Base-by-base conservation (phyloP, 169 alveolate species). In the Theileria orientalis region DNA sequence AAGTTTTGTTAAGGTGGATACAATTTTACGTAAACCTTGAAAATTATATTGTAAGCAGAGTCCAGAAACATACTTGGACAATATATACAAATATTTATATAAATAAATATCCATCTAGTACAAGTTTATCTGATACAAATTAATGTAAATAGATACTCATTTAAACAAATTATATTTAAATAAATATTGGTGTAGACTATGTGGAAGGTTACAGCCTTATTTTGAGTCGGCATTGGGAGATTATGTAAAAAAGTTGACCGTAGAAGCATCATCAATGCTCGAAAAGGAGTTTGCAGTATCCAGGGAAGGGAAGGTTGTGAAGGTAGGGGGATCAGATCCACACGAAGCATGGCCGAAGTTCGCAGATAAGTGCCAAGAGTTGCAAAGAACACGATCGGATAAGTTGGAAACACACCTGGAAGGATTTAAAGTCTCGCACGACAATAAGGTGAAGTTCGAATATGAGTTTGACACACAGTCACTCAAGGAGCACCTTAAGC, bases 151-250 rank as follows among this genome's bases (percentile, higher is more conserved):
- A n/a, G n/a, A n/a, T n/a, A n/a, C n/a, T n/a, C n/a, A n/a, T n/a
- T n/a, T n/a, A n/a, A n/a, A n/a, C n/a, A n/a, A n/a, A n/a, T n/a
- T n/a, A n/a, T n/a, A n/a, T n/a, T n/a, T n/a, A n/a, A 37, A 37
- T 37, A 37, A 37, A 37, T 9, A 37, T 37, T 76, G 41, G 33
- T 76, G 9, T 33, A 41, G 78, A 2, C 35, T 79, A 13, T 63
- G 75, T n/a, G 68, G 66, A 27, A 88, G 80, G 71, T 35, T 84
- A 44, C 93, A 89, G 66, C 67, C 71, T 14, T 74, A 57, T 35
- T 88, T 89, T 23, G 93, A 89, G 52, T 74, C 83, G 27, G 51
- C 64, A 35, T 60, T 89, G 66, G 69, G 76, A 47, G 83, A 60
- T 41, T 54, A 70, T 0, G 85, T 83, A 49, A 69, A 80, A 25